phyloP scores from a whole-genome alignment of 345 rosid species.

The Schrenkiella parvula region DNA sequence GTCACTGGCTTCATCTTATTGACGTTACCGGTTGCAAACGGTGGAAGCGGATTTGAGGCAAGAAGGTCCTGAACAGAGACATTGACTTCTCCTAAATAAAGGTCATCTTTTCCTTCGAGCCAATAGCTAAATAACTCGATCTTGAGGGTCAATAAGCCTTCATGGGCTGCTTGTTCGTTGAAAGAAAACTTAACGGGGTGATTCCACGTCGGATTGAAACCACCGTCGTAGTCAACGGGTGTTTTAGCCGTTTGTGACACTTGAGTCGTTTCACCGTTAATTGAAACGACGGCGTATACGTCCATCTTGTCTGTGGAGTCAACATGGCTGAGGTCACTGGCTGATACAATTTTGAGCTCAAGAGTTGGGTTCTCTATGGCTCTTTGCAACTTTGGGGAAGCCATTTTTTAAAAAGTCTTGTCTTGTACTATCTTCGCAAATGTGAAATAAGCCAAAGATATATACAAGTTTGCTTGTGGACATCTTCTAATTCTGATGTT shows the following conservation, averaged over 20 bases:
- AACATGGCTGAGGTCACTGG: slow-evolving; percentile 45
- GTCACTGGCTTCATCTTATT: slow-evolving; percentile 34
- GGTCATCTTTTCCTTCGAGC: slow-evolving; percentile 48
- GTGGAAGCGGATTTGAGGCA: slow-evolving; percentile 28
- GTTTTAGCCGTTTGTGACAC: slow-evolving; percentile 46
- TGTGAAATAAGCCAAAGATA: not conserved
- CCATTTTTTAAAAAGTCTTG: not conserved
- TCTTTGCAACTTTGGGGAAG: slow-evolving; percentile 1
- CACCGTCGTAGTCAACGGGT: slow-evolving; percentile 45
- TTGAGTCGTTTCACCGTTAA: slow-evolving; percentile 35
- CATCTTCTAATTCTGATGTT: not conserved
- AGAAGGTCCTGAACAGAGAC: slow-evolving; percentile 61
- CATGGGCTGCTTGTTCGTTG: slow-evolving; percentile 40
- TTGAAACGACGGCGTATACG: slow-evolving; percentile 53
- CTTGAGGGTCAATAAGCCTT: slow-evolving; percentile 38
- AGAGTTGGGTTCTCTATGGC: slow-evolving; percentile 46
- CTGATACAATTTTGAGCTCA: slow-evolving; percentile 59
- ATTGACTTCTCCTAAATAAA: slow-evolving; percentile 56
- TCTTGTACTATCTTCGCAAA: not conserved
- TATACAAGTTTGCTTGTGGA: not conserved
- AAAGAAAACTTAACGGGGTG: slow-evolving; percentile 55
- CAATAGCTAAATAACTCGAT: slow-evolving; percentile 60
- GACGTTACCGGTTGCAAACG: slow-evolving; percentile 25
- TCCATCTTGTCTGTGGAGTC: slow-evolving; percentile 56
- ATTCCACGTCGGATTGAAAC: slow-evolving; percentile 66